A percentile compares a stretch with the other conserved stretches of the same genome.
Evolutionary conservation across 2,329 filamentous ascomycete genomes (phyloP).

Genomic region (Cladosporium phlei): DNA sequence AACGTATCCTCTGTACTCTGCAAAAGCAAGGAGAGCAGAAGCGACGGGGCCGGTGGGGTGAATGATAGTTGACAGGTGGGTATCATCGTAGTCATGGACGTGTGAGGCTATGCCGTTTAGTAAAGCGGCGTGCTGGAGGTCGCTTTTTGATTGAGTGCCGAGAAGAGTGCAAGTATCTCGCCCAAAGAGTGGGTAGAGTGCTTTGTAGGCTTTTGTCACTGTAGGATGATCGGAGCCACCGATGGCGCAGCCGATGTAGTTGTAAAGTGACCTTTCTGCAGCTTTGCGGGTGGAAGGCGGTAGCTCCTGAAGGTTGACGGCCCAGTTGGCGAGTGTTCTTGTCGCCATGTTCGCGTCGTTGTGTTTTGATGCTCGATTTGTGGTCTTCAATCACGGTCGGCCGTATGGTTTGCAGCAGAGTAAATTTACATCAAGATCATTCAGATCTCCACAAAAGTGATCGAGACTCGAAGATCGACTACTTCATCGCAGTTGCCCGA

Average conservation of each 20-base stretch:
- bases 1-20: constrained; percentile 39
- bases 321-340: constrained; percentile 45
- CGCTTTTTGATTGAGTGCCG: constrained; percentile 34
- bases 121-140: constrained; percentile 48
- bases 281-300: constrained; percentile 39
- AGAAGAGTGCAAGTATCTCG: constrained; percentile 35
- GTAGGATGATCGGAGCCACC: constrained; percentile 48
- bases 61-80: constrained; percentile 53
- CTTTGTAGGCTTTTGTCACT: constrained; percentile 35
- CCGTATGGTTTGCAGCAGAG: too few species aligned
- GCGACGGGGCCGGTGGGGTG: constrained; percentile 52
- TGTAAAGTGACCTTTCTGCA: constrained; percentile 48
- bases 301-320: constrained; percentile 38
- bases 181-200: constrained; percentile 37
- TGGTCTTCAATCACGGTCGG: too few species aligned
- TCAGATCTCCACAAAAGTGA: too few species aligned
- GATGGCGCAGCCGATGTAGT: constrained; percentile 52
- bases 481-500: too few species aligned
- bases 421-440: too few species aligned
- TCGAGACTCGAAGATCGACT: too few species aligned
- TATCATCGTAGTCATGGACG: constrained; percentile 55
- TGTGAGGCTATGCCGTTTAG: constrained; percentile 54
- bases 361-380: too few species aligned
- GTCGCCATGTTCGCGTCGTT: constrained; percentile 45
- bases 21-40: constrained; percentile 46